phyloP scores from a whole-genome alignment of 192 early-diverging fungal genomes.

The Coemansia sp. region DNA sequence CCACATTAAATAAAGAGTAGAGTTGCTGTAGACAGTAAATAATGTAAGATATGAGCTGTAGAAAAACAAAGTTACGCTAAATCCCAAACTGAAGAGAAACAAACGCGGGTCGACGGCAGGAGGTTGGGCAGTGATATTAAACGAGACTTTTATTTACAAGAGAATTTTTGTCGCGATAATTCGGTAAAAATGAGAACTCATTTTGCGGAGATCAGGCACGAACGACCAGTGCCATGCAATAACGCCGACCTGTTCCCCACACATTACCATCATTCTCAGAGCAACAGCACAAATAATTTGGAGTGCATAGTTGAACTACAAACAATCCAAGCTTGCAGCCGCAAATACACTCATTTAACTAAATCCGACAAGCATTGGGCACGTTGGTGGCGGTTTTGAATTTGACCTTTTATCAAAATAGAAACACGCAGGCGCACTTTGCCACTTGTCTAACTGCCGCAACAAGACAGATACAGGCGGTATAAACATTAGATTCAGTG shows the following conservation, averaged over 20 bases:
- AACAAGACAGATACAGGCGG: not conserved
- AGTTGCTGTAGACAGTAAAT: not conserved
- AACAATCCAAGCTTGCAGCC: not conserved
- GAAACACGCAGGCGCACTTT: not conserved
- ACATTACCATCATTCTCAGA: conserved; percentile 2
- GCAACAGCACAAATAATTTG: not conserved
- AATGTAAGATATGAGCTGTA: not conserved
- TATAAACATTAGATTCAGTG: not conserved
- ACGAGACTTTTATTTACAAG: conserved; percentile 2
- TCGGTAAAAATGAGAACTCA: not conserved
- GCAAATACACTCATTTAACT: not conserved
- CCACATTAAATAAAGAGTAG: conserved; percentile 10
- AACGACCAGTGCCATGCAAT: not conserved
- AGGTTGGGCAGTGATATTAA: not conserved
- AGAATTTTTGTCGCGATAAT: conserved; percentile 8
- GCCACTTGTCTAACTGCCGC: not conserved
- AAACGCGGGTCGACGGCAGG: not conserved
- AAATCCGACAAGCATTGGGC: not conserved
- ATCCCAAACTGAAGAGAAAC: not conserved
- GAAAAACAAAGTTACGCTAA: not conserved
- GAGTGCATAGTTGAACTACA: not conserved
- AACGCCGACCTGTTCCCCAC: not conserved
- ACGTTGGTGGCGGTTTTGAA: not conserved
- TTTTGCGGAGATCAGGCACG: conserved; percentile 4
- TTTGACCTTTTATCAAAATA: not conserved